Conservation (phyloP, 352 stramenopile genomes). For the Phytophthora citricola region DNA sequence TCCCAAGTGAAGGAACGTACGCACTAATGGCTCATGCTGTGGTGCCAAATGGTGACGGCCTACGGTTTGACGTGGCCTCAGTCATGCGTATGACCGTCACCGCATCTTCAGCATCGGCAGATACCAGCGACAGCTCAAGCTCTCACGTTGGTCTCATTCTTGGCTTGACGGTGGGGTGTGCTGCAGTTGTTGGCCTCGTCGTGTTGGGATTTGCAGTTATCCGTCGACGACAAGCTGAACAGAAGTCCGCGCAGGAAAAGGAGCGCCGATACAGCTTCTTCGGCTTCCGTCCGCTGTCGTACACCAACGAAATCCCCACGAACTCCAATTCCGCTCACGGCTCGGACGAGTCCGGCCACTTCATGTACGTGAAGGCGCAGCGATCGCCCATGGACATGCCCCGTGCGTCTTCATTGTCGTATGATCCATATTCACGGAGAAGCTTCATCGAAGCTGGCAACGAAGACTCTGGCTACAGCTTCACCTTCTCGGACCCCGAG, state of each 20-base stretch:
- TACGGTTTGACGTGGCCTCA: conserved; percentile 51
- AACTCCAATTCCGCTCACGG: conserved; percentile 42
- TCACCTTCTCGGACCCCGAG: conserved; percentile 42
- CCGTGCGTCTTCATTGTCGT: conserved; percentile 56
- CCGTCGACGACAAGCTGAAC: conserved; percentile 24
- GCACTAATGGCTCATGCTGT: conserved; percentile 52
- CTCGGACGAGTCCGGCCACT: conserved; percentile 54
- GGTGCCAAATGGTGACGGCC: conserved; percentile 51
- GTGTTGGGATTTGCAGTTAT: conserved; percentile 34
- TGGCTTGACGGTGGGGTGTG: conserved; percentile 41
- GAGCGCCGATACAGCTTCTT: conserved; percentile 39
- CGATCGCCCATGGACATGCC: conserved; percentile 43
- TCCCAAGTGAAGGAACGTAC: conserved; percentile 52
- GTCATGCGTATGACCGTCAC: conserved; percentile 46
- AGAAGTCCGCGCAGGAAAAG: conserved; percentile 28
- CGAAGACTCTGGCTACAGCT: conserved; percentile 48
- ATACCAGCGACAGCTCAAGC: conserved; percentile 14
- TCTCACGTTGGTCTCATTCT: conserved; percentile 40
- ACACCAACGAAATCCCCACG: conserved; percentile 48
- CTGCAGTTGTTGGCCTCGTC: conserved; percentile 37
- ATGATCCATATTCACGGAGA: conserved; percentile 53
- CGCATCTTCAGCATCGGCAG: conserved; percentile 17
- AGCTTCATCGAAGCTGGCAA: conserved; percentile 43
- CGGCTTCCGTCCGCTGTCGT: conserved; percentile 47
- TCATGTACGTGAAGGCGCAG: conserved; percentile 61